phyloP scores from a whole-genome alignment of 2,329 filamentous ascomycete species.

The Rhinocladiella mackenziei region DNA sequence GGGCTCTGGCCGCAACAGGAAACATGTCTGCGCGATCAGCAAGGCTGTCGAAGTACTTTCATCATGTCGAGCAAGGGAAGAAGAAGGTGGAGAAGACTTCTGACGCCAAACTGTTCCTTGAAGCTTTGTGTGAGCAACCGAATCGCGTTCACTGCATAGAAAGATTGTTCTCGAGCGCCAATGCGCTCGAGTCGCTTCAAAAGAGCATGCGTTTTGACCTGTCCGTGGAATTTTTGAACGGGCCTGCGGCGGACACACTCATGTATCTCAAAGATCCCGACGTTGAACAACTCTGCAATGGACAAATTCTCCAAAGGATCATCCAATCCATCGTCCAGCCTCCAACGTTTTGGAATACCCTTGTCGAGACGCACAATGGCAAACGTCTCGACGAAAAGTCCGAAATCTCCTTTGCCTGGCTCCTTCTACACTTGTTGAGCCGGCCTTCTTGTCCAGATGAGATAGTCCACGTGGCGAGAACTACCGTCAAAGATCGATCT shows the following conservation, averaged over 20 bases:
- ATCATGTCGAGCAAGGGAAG: slow-evolving; percentile 39
- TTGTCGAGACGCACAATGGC: slow-evolving; percentile 37
- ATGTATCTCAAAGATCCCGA: slow-evolving; percentile 40
- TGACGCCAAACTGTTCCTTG: slow-evolving; percentile 47
- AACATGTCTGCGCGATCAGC: slow-evolving; percentile 28
- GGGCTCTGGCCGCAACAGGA: slow-evolving; percentile 21
- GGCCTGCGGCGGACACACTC: slow-evolving; percentile 37
- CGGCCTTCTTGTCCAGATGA: slow-evolving; percentile 26
- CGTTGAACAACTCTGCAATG: slow-evolving; percentile 49
- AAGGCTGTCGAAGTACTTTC: slow-evolving; percentile 41
- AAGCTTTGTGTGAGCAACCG: slow-evolving; percentile 44
- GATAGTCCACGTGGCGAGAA: slow-evolving; percentile 30
- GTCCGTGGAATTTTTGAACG: slow-evolving; percentile 46
- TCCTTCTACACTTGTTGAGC: slow-evolving; percentile 47
- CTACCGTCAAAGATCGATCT: slow-evolving; percentile 29
- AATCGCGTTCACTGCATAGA: slow-evolving; percentile 43
- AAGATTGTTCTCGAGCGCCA: slow-evolving; percentile 37
- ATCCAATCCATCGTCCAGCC: slow-evolving; percentile 50
- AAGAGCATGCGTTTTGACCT: slow-evolving; percentile 43
- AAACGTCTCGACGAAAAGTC: slow-evolving; percentile 35
- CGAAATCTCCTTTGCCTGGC: slow-evolving; percentile 46
- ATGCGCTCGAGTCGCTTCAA: slow-evolving; percentile 38
- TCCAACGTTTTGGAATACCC: slow-evolving; percentile 52
- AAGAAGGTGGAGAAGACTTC: slow-evolving; percentile 37
- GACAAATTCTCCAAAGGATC: slow-evolving; percentile 48